These are phyloP conservation scores for Rhodotorula sp. DNA, from an alignment of 1,284 basidiomycete genomes.

Conservation along the genomic window DNA sequence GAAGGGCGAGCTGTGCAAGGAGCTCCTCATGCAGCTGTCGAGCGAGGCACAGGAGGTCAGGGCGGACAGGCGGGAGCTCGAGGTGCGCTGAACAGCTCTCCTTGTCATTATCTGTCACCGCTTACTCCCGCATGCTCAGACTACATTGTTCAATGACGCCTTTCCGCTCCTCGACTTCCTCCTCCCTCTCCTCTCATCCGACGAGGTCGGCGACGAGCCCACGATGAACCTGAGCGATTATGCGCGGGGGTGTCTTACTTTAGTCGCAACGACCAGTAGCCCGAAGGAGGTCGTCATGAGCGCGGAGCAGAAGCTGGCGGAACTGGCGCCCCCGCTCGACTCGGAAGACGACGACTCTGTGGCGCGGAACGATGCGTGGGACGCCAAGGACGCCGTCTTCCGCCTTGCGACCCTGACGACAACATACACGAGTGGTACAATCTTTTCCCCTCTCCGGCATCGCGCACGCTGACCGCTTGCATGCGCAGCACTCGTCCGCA, in stretches of 20 bases:
- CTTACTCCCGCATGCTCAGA: background rate
- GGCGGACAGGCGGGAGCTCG: background rate
- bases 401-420: background rate
- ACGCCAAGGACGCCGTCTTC: background rate
- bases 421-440: slow-evolving; percentile 8
- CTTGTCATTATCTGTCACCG: no score
- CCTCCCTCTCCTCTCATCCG: slow-evolving; percentile 8
- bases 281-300: slow-evolving; percentile 25
- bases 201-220: background rate
- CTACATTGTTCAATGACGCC: slow-evolving; percentile 15
- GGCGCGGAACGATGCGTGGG: background rate
- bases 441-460: background rate
- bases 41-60: background rate
- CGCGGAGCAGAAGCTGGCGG: slow-evolving; percentile 8
- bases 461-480: background rate
- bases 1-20: background rate
- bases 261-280: slow-evolving; percentile 3
- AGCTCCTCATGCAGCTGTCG: background rate
- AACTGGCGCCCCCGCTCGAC: background rate
- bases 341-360: background rate
- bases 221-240: background rate
- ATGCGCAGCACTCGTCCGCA: slow-evolving; percentile 10
- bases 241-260: background rate
- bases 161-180: slow-evolving; percentile 22
- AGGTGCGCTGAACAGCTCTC: background rate